These are phyloP conservation scores for Fusarium albosuccineum DNA, from an alignment of 2,329 filamentous ascomycete genomes.

Conservation along the genomic window DNA sequence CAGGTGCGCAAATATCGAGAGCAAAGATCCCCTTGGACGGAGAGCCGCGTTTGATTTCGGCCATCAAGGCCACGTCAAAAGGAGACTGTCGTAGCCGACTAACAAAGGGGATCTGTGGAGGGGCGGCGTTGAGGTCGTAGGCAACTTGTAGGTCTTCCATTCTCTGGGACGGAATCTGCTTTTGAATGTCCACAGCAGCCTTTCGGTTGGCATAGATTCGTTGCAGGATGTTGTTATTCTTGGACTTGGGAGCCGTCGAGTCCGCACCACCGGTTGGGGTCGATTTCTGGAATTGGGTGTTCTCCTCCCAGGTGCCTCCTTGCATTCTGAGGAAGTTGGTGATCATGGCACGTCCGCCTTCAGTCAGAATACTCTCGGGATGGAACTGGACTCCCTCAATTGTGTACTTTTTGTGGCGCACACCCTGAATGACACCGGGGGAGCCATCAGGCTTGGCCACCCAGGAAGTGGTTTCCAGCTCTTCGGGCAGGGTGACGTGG, in stretches of 20 bases:
- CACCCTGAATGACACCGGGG: conserved; percentile 94
- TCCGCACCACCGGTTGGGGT: conserved; percentile 46
- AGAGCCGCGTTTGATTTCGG: conserved; percentile 96
- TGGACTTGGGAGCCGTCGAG: conserved; percentile 53
- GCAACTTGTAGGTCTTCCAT: conserved; percentile 86
- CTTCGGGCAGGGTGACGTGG: conserved; percentile 85
- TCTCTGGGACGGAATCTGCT: conserved; percentile 85
- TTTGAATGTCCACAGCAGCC: conserved; percentile 82
- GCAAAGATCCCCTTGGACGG: conserved; percentile 97
- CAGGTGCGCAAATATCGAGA: conserved; percentile 85
- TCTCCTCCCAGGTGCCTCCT: conserved; percentile 92
- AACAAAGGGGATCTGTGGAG: conserved; percentile 85
- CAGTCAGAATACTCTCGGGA: conserved; percentile 95
- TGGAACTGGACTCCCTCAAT: conserved; percentile 99
- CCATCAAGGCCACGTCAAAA: conserved; percentile 93
- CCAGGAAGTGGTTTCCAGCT: conserved; percentile 92
- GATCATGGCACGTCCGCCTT: conserved; percentile 88
- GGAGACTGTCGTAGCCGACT: conserved; percentile 83
- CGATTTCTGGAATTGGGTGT: conserved; percentile 69
- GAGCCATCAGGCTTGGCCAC: conserved; percentile 81
- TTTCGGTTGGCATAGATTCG: conserved; percentile 89
- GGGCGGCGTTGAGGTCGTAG: conserved; percentile 86
- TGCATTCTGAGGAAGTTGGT: conserved; percentile 91
- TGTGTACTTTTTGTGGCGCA: conserved; percentile 90
- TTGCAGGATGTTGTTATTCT: conserved; percentile 88